Evolutionary conservation across 2,329 filamentous ascomycete genomes (phyloP), one percentile per base, ranked within the genome.

Genomic region (Cadophora malorum): DNA sequence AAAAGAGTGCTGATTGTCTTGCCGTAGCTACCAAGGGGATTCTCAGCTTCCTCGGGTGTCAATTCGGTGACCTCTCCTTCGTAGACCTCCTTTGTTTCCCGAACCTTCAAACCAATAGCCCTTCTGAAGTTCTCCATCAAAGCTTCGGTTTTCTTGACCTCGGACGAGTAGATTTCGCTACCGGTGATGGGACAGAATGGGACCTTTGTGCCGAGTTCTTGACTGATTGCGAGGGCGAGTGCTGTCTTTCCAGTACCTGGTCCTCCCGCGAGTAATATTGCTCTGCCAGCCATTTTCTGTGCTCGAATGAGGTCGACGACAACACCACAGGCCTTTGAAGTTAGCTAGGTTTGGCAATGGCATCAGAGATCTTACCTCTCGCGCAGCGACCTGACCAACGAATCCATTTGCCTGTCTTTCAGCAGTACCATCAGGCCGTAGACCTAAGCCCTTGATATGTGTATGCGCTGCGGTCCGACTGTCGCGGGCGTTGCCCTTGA

Each of bases 141-240:
- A 73, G 97, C 91, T 81, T 99, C 96, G 61, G 96, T 99, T 88
- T 99, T 99, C 88, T 99, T 99, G 72, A 99, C 94, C 81, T 99
- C 96, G 56, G 95, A 91, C 74, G 93, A 97, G 83, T 97, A 99
- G 76, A 99, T 91, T 81, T 99, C 96, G 84, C 94, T 97, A 75
- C 94, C 96, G 64, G 97, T 96, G 78, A 99, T 98, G 49, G 95
- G 94, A 80, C 96, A 97, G 80, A 99, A 99, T 7, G 96, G 96
- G 67, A 99, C 97, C 84, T 97, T 98, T 61, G 94, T 97, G 74
- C 96, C 96, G 73, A 99, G 86, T 80, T 99, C 96, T 82, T 98
- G 96, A 80, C 93, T 97, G 74, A 99, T 93, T 60, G 96, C 96
- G 69, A 98, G 87, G 60, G 96, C 96, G 72, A 99, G 88, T 33